Base-by-base conservation (phyloP, 1,284 basidiomycete genomes). In the Volvariella surrecta region DNA sequence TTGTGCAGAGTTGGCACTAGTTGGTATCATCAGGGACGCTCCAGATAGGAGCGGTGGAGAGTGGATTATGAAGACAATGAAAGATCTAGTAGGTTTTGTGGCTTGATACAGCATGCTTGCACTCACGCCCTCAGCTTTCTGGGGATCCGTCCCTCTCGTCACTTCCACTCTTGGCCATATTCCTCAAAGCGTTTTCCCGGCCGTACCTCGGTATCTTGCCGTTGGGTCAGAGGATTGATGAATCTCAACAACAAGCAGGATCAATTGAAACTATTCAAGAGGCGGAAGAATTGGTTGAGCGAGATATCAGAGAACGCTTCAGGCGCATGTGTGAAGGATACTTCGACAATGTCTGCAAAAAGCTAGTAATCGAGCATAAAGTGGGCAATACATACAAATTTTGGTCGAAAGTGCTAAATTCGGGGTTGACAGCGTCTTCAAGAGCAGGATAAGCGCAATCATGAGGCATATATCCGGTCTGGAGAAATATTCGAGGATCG, bases 401-500 rank as follows among this genome's bases (percentile, higher is more conserved):
- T 40, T 32, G 45, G 40, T 43, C 42, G 42, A 45, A 43, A 37
- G 19, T 17, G 45, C 37, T 19, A 46, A 24, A 39, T 50, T 11
- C 24, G 57, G 21, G 20, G 8, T 40, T 42, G 38, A 20, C 40
- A 97, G 89, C 82, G 87, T 47, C 70, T 99, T 34, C 90, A 97
- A 78, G 92, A 97, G 50, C 93, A 97, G 64, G 96, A 99, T 59
- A 82, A 85, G 51, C 78, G 86, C 41, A 99, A 99, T 54, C 94
- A 97, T 56, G 95, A 99, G 67, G 96, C 95, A 45, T 99, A 99
- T 60, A 98, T 99, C 55, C 88, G 91, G 31, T 97, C 92, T 1
- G 95, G 95, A 18, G 94, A 99, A 64, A 97, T 99, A 51, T 99
- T 99, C 54, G 96, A 99, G 59, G 96, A 99, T 62, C 82, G 96